Base-by-base conservation (phyloP, 192 early-diverging fungal genomes). In the Globomyces pollinis-pini region DNA sequence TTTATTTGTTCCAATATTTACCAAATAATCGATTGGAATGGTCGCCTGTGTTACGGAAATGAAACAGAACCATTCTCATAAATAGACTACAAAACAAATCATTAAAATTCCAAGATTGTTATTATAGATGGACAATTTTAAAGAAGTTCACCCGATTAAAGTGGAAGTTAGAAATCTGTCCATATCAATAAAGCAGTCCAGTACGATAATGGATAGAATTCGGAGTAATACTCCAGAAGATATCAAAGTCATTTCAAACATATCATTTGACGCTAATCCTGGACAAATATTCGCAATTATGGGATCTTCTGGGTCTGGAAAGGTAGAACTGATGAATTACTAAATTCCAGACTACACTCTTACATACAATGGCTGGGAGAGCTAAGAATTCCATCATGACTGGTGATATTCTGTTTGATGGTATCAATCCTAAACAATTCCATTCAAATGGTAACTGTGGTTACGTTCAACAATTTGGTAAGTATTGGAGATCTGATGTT, bases 371-470 rank as follows among this genome's bases (percentile, higher is more conserved):
- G n/a, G 75, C 69, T 70, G 91, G 58, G 75, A 82, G 67, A 84
- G 87, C 57, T 64, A 79, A 30, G 84, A 86, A 50, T 30, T 38
- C 54, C 20, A 71, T 57, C 0, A 69, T 91, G n/a, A 63, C 68
- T 32, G 92, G 94, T 6, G 66, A 83, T 43, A 81, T 94, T 16
- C 67, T 74, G 57, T 83, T 93, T 29, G 88, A 94, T 60, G 90
- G 88, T 15, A 73, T 75, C 24, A 68, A 84, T 32, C 71, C 77
- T 42, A 7, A 63, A 33, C 31, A 34, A 30, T 12, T 71, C 30
- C 42, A 50, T 44, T 36, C 24, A 30, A 56, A 34, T 35, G 68
- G 71, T 12, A 32, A 55, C 33, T 65, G 69, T 18, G 1, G 75
- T 2, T 77, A 77, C 43, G 75, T 77, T 18, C 63, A 71, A 56